Evolutionary conservation across 345 rosid species (phyloP).

Genomic region (Camelina sativa): DNA sequence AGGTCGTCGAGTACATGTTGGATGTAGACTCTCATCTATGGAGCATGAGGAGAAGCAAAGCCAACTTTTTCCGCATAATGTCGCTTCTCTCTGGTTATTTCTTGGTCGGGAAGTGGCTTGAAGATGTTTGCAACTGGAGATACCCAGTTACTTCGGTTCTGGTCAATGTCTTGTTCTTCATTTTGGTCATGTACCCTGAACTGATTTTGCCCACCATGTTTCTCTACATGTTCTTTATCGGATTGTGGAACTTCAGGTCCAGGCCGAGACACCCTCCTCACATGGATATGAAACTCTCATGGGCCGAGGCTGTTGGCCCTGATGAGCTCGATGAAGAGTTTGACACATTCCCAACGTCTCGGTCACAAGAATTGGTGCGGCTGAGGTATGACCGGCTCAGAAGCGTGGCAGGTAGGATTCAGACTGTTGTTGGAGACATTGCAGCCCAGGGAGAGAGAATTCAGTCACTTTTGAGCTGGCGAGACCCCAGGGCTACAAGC

Average conservation of each 20-base stretch:
- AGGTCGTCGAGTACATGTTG: slow-evolving; percentile 84
- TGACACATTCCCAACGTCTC: slow-evolving; percentile 75
- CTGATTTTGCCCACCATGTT: slow-evolving; percentile 70
- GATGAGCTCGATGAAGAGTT: slow-evolving; percentile 90
- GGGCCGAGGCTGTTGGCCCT: slow-evolving; percentile 72
- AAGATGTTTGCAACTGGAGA: slow-evolving; percentile 72
- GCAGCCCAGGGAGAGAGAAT: slow-evolving; percentile 89
- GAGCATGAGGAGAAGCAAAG: slow-evolving; percentile 97
- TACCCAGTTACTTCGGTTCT: slow-evolving; percentile 67
- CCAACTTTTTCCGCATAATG: slow-evolving; percentile 80
- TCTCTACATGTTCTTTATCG: slow-evolving; percentile 77
- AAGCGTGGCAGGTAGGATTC: slow-evolving; percentile 80
- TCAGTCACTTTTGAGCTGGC: slow-evolving; percentile 72
- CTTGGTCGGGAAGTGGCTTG: slow-evolving; percentile 58
- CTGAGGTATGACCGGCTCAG: slow-evolving; percentile 80
- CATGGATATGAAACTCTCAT: slow-evolving; percentile 78
- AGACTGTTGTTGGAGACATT: slow-evolving; percentile 75
- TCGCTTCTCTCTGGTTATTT: slow-evolving; percentile 62
- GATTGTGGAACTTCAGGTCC: slow-evolving; percentile 75
- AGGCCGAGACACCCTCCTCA: slow-evolving; percentile 74
- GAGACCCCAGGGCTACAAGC: slow-evolving; percentile 83
- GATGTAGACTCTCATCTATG: slow-evolving; percentile 87
- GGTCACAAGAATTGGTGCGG: slow-evolving; percentile 59
- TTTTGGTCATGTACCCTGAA: slow-evolving; percentile 76
- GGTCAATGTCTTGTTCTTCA: slow-evolving; percentile 66